Percentiles rank a stretch among this genome's conserved stretches.
These are phyloP conservation scores for Quercus tomentella DNA, from an alignment of 331 rosid genomes.

Conservation along the genomic window DNA sequence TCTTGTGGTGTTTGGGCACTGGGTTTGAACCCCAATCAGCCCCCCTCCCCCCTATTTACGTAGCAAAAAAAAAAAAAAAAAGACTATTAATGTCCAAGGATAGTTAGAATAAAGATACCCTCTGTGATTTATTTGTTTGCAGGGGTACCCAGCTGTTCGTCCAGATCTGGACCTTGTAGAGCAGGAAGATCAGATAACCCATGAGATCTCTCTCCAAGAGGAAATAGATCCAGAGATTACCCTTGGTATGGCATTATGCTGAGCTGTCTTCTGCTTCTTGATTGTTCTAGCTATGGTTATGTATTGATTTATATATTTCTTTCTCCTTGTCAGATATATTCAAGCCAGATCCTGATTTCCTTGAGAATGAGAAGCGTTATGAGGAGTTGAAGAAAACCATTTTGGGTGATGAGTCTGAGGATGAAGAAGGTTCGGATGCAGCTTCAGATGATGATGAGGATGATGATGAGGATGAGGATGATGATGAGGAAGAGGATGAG, in stretches of 20 bases:
- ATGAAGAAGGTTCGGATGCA: conserved; percentile 64
- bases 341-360: conserved; percentile 69
- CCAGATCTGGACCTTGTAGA: conserved; percentile 95
- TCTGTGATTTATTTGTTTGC: conserved; percentile 22
- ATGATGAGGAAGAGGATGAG: conserved; percentile 62
- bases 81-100: neutral
- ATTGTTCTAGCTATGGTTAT: conserved; percentile 5
- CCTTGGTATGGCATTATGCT: conserved; percentile 52
- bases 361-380: conserved; percentile 70
- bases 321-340: conserved; percentile 56
- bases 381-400: conserved; percentile 72
- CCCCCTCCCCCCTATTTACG: too few relatives aligned
- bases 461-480: conserved; percentile 32
- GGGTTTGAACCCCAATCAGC: too few relatives aligned
- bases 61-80: too few relatives aligned
- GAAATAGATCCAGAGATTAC: conserved; percentile 69
- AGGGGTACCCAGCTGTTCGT: conserved; percentile 95
- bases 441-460: conserved; percentile 44
- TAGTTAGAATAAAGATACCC: neutral
- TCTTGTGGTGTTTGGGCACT: too few relatives aligned
- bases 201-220: conserved; percentile 83
- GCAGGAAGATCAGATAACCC: conserved; percentile 90
- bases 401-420: conserved; percentile 87
- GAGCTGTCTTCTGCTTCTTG: conserved; percentile 3
- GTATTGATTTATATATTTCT: conserved; percentile 2